Percentiles rank a stretch among this genome's conserved stretches.
Evolutionary conservation across 2,329 filamentous ascomycete species (phyloP).

Genomic region (Talaromyces pinophilus): DNA sequence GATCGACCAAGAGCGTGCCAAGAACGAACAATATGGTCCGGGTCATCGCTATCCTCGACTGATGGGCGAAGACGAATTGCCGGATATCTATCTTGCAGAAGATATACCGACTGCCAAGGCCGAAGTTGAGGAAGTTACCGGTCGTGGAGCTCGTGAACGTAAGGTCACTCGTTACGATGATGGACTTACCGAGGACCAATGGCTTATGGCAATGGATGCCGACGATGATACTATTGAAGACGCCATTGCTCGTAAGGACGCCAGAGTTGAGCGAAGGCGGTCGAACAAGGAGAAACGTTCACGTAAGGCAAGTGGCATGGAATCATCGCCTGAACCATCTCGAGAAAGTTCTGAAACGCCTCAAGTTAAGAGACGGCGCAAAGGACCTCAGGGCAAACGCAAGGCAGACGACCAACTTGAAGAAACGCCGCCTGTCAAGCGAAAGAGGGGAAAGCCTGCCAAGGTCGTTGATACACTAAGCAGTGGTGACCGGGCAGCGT

Average conservation of each 20-base stretch:
- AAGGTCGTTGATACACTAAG: conserved; percentile 69
- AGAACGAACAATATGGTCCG: conserved; percentile 70
- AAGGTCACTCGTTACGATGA: conserved; percentile 96
- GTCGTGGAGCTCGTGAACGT: conserved; percentile 91
- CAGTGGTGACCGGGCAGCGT: conserved; percentile 68
- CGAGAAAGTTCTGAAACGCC: conserved; percentile 81
- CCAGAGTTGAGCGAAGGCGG: conserved; percentile 76
- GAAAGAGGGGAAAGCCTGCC: conserved; percentile 70
- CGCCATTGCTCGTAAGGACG: conserved; percentile 85
- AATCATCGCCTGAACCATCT: conserved; percentile 76
- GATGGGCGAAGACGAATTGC: conserved; percentile 82
- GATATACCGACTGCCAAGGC: conserved; percentile 73
- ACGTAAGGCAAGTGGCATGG: conserved; percentile 49
- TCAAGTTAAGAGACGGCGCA: conserved; percentile 76
- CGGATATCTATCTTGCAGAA: conserved; percentile 90
- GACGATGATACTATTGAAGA: conserved; percentile 94
- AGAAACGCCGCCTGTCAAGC: conserved; percentile 74
- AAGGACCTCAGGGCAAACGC: conserved; percentile 78
- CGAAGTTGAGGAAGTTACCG: conserved; percentile 73
- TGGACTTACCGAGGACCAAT: conserved; percentile 96
- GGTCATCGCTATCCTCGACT: conserved; percentile 71
- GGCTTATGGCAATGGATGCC: conserved; percentile 96
- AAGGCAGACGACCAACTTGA: conserved; percentile 79
- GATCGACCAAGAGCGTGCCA: conserved; percentile 74
- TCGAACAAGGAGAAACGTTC: conserved; percentile 69